Evolutionary conservation across 23 red algal species (phyloP), one percentile per base, ranked within the genome.

Genomic region (Gracilaria caudata): DNA sequence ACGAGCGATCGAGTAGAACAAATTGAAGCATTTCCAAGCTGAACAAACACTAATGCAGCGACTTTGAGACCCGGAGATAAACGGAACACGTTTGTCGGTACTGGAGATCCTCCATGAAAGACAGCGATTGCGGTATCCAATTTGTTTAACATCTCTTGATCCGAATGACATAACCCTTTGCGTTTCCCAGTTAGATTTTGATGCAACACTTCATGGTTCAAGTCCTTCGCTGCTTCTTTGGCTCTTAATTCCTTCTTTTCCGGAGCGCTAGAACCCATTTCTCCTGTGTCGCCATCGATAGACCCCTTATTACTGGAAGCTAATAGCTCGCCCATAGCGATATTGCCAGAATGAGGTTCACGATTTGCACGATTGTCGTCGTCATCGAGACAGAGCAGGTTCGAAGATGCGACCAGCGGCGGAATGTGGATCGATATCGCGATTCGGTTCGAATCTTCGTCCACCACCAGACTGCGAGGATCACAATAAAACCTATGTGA

Each of bases 401-500:
- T 45, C 43, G 70, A 25, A 12, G 70, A 75, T 2, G 21, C 23
- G 19, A 64, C 35, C 29, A 78, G 55, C 28, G 85, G 46, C 16
- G 71, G 71, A 51, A 89, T 47, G 11, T 68, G 46, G 9, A 93
- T 73, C 0, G 73, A 66, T 29, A 93, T 41, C 8, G 80, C 90
- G 28, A 93, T 86, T 19, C 35, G 51, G 25, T 66, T 68, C 1
- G 80, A 73, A 26, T 36, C 17, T 26, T 61, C 71, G 51, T 93
- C 81, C 17, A 72, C 81, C 16, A 68, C 73, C 10, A 93, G 20
- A 25, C 28, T 68, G 1, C 73, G 30, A 9, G 80, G 68, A 28
- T 80, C 58, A 45, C 65, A 72, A 51, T n/a, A 29, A 64, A 93
- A 63, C 36, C 90, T 60, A 39, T 68, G 33, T 32, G 90, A 93